Evolutionary conservation across 1,284 basidiomycete genomes (phyloP), one percentile per base, ranked within the genome.

Genomic region (Pterulicium gracile): DNA sequence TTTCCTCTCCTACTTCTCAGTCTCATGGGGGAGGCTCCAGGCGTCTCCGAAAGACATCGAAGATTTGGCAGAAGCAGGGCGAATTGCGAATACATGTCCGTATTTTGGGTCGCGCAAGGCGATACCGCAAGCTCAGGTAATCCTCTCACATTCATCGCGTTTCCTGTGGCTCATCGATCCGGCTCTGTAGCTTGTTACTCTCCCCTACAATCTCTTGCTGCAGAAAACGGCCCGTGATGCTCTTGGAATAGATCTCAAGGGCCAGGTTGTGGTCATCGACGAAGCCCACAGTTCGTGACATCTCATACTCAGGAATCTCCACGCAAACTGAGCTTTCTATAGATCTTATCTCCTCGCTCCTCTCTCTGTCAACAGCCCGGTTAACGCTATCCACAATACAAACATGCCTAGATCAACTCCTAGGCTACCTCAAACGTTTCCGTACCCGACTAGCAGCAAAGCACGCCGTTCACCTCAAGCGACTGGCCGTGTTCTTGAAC

Each of bases 151-250:
- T 34, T 27, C 19, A 24, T 42, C 43, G 27, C 23, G 27, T 36
- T 47, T n/a, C n/a, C 39, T 32, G 47, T 21, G 17, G 19, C 19
- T 50, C 34, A 48, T 51, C 42, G n/a, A 17, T 0, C 52, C n/a
- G 10, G 10, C 27, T 78, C 24, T 42, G 0, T 52, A 94, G 87
- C 70, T 98, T 1, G 81, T 98, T 7, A 86, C 88, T 0, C 68
- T 98, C 2, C 96, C 95, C 0, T 98, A 98, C 62, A 97, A 96
- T 59, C 77, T 98, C 7, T 70, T 98, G 0, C 67, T 98, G 4
- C 88, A 92, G 52, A 85, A 80, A 53, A 75, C 78, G 2, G 88
- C 94, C 0, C 73, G 95, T 39, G 88, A 95, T 56, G 81, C 92
- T 0, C 70, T 98, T 1, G 87, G 86, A 0, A 93, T 93, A 55